phyloP scores from a whole-genome alignment of 2,329 filamentous ascomycete genomes.

The Neurospora sp. region DNA sequence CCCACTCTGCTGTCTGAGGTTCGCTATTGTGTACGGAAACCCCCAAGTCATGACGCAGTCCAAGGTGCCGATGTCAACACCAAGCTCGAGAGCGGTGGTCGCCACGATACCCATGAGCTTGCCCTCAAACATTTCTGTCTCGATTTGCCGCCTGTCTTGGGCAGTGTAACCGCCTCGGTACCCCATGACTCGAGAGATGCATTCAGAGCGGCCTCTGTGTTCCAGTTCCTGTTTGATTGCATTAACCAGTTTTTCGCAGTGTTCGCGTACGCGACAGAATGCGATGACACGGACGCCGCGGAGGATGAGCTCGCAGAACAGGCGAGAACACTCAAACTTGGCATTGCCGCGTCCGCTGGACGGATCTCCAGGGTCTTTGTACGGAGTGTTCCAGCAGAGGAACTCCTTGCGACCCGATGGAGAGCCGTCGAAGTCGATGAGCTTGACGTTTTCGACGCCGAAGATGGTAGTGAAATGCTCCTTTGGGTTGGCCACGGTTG shows the following conservation, averaged over 20 bases:
- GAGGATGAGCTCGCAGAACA: conserved; percentile 85
- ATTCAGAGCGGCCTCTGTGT: conserved; percentile 62
- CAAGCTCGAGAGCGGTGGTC: conserved; percentile 85
- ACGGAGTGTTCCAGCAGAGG: conserved; percentile 95
- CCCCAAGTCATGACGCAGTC: conserved; percentile 92
- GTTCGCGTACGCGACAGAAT: conserved; percentile 79
- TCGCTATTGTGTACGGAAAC: conserved; percentile 92
- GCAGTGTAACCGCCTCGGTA: conserved; percentile 93
- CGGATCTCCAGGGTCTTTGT: conserved; percentile 78
- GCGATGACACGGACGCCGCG: conserved; percentile 86
- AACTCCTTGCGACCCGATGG: conserved; percentile 92
- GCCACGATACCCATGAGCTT: conserved; percentile 88
- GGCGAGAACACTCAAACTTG: conserved; percentile 73
- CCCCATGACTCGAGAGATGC: conserved; percentile 76
- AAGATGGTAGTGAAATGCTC: conserved; percentile 94
- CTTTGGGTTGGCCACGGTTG: conserved; percentile 86
- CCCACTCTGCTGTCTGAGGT: conserved; percentile 88
- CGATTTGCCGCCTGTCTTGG: conserved; percentile 79
- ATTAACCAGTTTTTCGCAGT: conserved; percentile 76
- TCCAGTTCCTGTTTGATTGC: conserved; percentile 72
- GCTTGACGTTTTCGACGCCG: conserved; percentile 66
- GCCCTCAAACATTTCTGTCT: conserved; percentile 94
- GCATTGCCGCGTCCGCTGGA: conserved; percentile 77
- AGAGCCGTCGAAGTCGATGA: conserved; percentile 88
- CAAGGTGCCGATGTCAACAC: conserved; percentile 87